A percentile compares a stretch with the other conserved stretches of the same genome.
Evolutionary conservation across 306 rosid species (phyloP).

Genomic region (Crotalaria pallida): DNA sequence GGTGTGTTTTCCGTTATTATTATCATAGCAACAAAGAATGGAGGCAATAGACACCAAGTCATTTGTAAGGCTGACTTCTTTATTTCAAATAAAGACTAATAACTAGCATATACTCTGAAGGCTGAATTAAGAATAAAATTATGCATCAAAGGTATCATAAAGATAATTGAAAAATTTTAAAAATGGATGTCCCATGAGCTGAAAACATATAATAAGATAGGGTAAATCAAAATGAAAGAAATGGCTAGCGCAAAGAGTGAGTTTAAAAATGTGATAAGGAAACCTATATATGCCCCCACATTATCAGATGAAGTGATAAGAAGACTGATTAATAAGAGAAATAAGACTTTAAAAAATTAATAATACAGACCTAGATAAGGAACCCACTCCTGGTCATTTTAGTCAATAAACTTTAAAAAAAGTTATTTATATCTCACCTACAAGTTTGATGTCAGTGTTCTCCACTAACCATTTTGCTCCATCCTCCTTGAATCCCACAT

Average conservation of each 20-base stretch:
- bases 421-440: constrained; percentile 46
- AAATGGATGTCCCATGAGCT: not conserved
- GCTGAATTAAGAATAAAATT: not conserved
- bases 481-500: constrained; percentile 76
- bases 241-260: not conserved
- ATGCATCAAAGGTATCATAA: not conserved
- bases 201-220: not conserved
- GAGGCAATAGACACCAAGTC: not conserved
- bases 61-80: not conserved
- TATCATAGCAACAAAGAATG: not conserved
- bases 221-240: not conserved
- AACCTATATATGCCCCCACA: not conserved
- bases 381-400: not conserved
- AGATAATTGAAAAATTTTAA: not conserved
- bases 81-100: not conserved
- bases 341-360: not conserved
- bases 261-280: not conserved
- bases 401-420: not conserved
- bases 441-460: constrained; percentile 87
- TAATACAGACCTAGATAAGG: not conserved
- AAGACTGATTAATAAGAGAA: not conserved
- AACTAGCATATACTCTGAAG: not conserved
- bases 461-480: constrained; percentile 91
- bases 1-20: not conserved
- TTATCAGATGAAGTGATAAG: not conserved